These are phyloP conservation scores for Rubia tinctorum DNA, from an alignment of 305 asterid genomes.

Conservation along the genomic window DNA sequence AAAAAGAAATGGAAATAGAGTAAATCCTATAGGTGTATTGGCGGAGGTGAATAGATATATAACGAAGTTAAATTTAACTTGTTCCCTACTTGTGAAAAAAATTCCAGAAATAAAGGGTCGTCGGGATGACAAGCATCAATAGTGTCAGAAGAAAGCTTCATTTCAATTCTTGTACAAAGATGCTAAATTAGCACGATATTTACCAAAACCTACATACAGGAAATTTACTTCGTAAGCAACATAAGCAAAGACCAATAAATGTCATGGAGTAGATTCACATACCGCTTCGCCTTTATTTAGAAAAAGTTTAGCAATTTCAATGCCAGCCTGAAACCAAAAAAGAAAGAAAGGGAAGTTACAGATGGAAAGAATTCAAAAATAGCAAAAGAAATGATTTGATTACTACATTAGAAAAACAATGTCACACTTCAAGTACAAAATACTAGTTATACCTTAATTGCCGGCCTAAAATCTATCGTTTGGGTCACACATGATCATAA, in stretches of 20 bases:
- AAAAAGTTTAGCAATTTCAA: conserved; percentile 95
- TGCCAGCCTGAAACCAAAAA: conserved; percentile 76
- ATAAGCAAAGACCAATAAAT: neutral
- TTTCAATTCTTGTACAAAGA: neutral
- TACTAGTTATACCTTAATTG: too few species aligned
- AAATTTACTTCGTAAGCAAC: neutral
- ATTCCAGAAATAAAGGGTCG: neutral
- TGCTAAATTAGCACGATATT: neutral
- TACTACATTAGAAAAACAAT: neutral
- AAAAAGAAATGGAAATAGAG: neutral
- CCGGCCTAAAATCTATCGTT: neutral
- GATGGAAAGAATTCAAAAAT: neutral
- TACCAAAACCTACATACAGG: neutral
- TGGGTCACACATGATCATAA: neutral
- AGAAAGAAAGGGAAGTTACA: neutral
- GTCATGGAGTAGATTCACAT: conserved; percentile 21
- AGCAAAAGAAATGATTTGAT: neutral
- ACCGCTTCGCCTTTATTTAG: conserved; percentile 87
- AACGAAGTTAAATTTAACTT: neutral
- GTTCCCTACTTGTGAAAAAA: neutral
- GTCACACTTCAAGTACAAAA: conserved; percentile 5
- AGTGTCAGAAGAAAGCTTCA: neutral
- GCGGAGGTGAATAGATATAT: neutral
- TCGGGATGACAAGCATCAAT: neutral
- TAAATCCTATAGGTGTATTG: neutral